Evolutionary conservation across 495 filamentous ascomycete species (phyloP).

Genomic region (Lentithecium fluviatile): DNA sequence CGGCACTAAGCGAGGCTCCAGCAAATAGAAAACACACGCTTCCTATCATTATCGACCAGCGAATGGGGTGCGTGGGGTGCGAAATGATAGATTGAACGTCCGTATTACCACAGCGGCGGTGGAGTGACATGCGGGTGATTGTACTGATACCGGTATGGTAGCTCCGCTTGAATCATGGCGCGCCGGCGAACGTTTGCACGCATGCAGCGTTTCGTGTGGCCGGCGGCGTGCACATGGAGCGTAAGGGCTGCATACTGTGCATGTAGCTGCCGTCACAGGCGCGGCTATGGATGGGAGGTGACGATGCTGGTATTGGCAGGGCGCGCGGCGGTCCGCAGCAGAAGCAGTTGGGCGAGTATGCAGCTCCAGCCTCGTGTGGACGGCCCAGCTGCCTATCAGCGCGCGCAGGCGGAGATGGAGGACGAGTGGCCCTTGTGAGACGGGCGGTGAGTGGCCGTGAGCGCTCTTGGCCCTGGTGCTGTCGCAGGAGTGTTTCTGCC

Average conservation of each 20-base stretch:
- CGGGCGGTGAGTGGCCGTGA: conserved; percentile 19
- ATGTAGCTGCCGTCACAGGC: not conserved
- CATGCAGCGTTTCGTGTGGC: not conserved
- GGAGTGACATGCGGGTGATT: conserved; percentile 5
- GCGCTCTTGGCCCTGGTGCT: not conserved
- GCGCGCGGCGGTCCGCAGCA: too few relatives aligned
- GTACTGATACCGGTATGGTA: not conserved
- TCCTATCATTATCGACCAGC: not conserved
- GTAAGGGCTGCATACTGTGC: too few relatives aligned
- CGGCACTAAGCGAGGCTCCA: not conserved
- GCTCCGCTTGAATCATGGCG: not conserved
- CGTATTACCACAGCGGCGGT: conserved; percentile 15
- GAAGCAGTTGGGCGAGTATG: conserved; percentile 5
- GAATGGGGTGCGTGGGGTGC: conserved; percentile 12
- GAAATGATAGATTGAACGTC: conserved; percentile 9
- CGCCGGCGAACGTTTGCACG: not conserved
- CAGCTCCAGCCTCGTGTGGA: not conserved
- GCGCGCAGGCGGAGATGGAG: conserved; percentile 2
- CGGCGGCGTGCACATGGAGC: not conserved
- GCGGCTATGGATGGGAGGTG: too few relatives aligned
- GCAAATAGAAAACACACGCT: not conserved
- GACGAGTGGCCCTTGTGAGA: conserved; percentile 3
- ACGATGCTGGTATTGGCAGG: too few relatives aligned
- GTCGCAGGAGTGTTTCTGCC: conserved; percentile 7
- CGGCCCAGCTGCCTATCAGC: conserved; percentile 17